These are phyloP conservation scores for Boletus tylopilopsis DNA, from an alignment of 768 basidiomycete species.

Conservation along the genomic window DNA sequence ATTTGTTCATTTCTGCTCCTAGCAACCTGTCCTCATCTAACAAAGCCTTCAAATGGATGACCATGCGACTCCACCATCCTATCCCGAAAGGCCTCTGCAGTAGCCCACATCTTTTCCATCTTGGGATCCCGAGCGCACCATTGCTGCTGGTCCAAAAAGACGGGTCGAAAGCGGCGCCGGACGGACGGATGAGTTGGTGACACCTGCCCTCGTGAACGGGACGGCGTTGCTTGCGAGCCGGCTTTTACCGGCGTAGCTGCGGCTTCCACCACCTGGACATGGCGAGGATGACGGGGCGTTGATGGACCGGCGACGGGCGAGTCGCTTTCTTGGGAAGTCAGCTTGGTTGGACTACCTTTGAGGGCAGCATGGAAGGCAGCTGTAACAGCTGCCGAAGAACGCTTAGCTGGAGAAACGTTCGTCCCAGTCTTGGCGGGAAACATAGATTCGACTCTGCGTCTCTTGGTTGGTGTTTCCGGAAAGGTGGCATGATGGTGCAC, in stretches of 20 bases:
- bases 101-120: conserved; percentile 26
- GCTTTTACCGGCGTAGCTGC: conserved; percentile 8
- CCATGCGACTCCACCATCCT: conserved; percentile 14
- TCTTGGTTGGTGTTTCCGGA: conserved; percentile 44
- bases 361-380: conserved; percentile 21
- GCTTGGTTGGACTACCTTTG: conserved; percentile 6
- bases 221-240: conserved; percentile 24
- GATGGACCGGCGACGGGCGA: conserved; percentile 17
- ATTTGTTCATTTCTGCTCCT: too few relatives aligned
- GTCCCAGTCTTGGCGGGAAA: conserved; percentile 12
- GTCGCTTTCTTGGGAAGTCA: background rate
- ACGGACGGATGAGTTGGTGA: conserved; percentile 10
- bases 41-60: conserved; percentile 12
- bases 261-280: conserved; percentile 2
- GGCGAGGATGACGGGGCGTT: conserved; percentile 21
- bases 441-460: conserved; percentile 29
- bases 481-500: conserved; percentile 26
- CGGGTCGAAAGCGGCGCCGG: conserved; percentile 44
- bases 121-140: conserved; percentile 44
- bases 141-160: conserved; percentile 48
- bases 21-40: background rate
- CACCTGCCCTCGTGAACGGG: conserved; percentile 11
- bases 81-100: conserved; percentile 8
- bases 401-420: conserved; percentile 11
- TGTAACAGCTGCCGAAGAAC: background rate